Base-by-base conservation (phyloP, 352 stramenopile species). In the Phytopythium boreale region DNA sequence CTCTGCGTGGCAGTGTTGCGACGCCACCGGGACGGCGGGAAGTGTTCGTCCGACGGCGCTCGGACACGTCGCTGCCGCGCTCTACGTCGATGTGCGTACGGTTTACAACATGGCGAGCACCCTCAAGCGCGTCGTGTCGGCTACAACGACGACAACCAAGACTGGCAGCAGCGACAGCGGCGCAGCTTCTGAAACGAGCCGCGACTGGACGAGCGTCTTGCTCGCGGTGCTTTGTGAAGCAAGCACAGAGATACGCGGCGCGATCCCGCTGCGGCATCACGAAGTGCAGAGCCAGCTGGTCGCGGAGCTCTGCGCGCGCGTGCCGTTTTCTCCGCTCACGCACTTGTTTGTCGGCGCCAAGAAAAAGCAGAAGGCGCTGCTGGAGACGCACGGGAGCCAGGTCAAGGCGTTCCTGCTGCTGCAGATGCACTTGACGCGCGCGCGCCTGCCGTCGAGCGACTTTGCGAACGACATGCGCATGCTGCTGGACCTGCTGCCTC, bases 391-490 rank as follows among this genome's bases (percentile, higher is more conserved):
- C 47, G 82, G 84, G n/a, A 91, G 82, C 41, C 75, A 89, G 47
- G 68, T 91, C 56, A 98, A 98, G 76, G 71, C 82, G 2, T 88
- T 92, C 17, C 71, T 97, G 24, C 79, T 99, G 55, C 61, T 99
- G 11, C 97, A 99, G 77, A 97, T 98, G 68, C 93, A 98, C 72
- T 79, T 99, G 59, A 83, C 92, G 66, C 87, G 89, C 15, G 74
- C 92, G 39, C 83, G 88, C 19, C 82, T 99, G 67, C 98, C 98
- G 2, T 99, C 99, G 26, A 98, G 87, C 61, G 98, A 99, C 73
- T 99, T 99, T 70, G 83, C 90, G 22, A 99, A 98, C 63, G 98
- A 99, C 70, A 92, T 98, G 26, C 93, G 92, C 22, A 93, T 84
- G 58, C 82, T 99, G 31, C 72, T 99, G 47, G 97, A 99, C 62